Percentiles rank a stretch among this genome's conserved stretches.
Conservation (phyloP, 2,329 filamentous ascomycete genomes). For the Talaromyces sp. region DNA sequence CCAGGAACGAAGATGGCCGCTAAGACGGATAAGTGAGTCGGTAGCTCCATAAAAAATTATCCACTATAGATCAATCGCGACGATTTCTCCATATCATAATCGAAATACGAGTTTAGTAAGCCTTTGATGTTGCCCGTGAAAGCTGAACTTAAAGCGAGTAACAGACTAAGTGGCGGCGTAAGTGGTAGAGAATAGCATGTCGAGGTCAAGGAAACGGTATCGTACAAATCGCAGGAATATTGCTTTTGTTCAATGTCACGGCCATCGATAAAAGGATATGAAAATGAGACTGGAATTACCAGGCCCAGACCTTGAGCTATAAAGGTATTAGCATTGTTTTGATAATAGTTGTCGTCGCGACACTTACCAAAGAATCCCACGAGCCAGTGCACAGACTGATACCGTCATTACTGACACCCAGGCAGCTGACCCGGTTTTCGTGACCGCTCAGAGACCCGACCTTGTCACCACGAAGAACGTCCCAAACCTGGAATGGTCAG, state of each 20-base stretch:
- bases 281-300: constrained; percentile 47
- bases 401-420: constrained; percentile 97
- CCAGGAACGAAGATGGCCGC: constrained; percentile 14
- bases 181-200: constrained; percentile 24
- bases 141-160: not conserved
- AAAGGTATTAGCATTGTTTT: not conserved
- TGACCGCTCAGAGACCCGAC: constrained; percentile 95
- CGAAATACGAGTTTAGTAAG: constrained; percentile 1
- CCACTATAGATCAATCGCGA: not conserved
- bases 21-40: not conserved
- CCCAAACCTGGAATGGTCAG: constrained; percentile 70
- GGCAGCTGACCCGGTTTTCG: constrained; percentile 97
- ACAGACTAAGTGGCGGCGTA: constrained; percentile 13
- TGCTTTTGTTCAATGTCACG: constrained; percentile 15
- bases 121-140: not conserved
- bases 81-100: constrained; percentile 8
- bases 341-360: not conserved
- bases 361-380: constrained; percentile 94
- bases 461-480: constrained; percentile 92
- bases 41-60: not conserved
- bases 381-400: constrained; percentile 99
- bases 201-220: constrained; percentile 38
- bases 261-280: constrained; percentile 25
- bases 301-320: constrained; percentile 84
- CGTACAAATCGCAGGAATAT: constrained; percentile 32